These are phyloP conservation scores for Coniophora puteana DNA, from an alignment of 1,284 basidiomycete genomes.

Conservation along the genomic window DNA sequence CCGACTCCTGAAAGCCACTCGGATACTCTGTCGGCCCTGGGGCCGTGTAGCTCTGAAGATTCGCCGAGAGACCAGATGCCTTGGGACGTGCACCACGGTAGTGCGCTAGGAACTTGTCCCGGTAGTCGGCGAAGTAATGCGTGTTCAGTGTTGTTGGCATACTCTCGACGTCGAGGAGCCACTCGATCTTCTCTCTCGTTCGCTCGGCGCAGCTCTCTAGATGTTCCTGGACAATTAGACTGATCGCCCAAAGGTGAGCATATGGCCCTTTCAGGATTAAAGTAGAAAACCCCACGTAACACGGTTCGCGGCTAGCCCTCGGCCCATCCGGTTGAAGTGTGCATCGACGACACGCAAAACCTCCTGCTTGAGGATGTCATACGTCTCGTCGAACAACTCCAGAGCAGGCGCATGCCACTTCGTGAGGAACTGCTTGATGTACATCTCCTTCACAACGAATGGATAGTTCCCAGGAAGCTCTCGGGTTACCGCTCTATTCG, in stretches of 20 bases:
- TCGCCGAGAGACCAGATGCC: constrained; percentile 22
- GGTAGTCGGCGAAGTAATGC: constrained; percentile 55
- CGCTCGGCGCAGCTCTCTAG: constrained; percentile 38
- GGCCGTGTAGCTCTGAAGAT: constrained; percentile 9
- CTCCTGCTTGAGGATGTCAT: constrained; percentile 35
- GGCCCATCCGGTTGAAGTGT: constrained; percentile 51
- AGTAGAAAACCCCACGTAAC: constrained; percentile 39
- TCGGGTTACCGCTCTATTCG: constrained; percentile 54
- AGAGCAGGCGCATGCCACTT: constrained; percentile 50
- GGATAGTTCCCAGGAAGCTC: constrained; percentile 67
- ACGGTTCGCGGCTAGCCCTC: constrained; percentile 52
- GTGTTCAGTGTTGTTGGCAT: constrained; percentile 55
- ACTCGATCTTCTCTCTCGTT: constrained; percentile 40
- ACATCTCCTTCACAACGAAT: constrained; percentile 51
- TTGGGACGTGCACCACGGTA: constrained; percentile 42
- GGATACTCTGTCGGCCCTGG: not conserved
- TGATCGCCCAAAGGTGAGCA: constrained; percentile 15
- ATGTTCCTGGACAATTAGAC: constrained; percentile 45
- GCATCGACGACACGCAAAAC: constrained; percentile 37
- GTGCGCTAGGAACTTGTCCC: constrained; percentile 48
- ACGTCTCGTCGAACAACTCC: constrained; percentile 43
- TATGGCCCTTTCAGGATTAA: not conserved
- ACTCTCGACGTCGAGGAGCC: constrained; percentile 51
- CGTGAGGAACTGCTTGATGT: constrained; percentile 42
- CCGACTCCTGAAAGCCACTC: not conserved